Evolutionary conservation across 768 basidiomycete species (phyloP), one percentile per base, ranked within the genome.

Genomic region (Rhodocollybia butyracea): DNA sequence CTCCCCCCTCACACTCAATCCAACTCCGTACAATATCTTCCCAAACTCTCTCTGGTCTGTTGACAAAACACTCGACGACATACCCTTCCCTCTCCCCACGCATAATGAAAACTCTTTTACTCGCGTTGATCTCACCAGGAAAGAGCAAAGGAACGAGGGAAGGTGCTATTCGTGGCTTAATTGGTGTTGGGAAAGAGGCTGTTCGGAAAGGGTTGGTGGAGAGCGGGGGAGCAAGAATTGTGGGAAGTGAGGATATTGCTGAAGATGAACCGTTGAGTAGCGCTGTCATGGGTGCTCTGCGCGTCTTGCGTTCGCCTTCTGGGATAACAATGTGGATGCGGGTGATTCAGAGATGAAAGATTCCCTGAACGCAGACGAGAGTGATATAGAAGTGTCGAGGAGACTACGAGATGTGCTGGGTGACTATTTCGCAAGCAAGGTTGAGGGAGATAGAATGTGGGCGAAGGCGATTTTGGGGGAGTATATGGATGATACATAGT

Each of bases 91-190:
- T 95, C 13, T 85, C 89, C 1, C 86, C 90, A 27, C 88, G 96
- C 13, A 88, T 98, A 46, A 91, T 94, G 78, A 97, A 97, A 68
- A 97, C 96, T 0, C 84, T 98, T 3, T 78, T 97, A 3, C 79
- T 94, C 11, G 93, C 94, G 0, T 83, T 98, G 2, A 79, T 93
- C 39, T 82, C 80, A 3, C 73, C 82, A 7, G 85, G 79, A 11
- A 89, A 89, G 67, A 84, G 83, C 57, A 78, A 83, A 19, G 93
- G 92, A 5, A 90, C 91, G 6, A 79, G 94, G 53, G 91, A 95
- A 69, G 94, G 96, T 40, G 91, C 95, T 0, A 84, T 98, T 32
- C 84, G 94, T 2, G 93, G 93, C 17, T 77, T 97, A 29, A 79
- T 90, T 22, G 89, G 88, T 15, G 85, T 95, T 2, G 92, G 92